Evolutionary conservation across 2,329 filamentous ascomycete species (phyloP), one percentile per base, ranked within the genome.

Genomic region (Geosmithia morbida): DNA sequence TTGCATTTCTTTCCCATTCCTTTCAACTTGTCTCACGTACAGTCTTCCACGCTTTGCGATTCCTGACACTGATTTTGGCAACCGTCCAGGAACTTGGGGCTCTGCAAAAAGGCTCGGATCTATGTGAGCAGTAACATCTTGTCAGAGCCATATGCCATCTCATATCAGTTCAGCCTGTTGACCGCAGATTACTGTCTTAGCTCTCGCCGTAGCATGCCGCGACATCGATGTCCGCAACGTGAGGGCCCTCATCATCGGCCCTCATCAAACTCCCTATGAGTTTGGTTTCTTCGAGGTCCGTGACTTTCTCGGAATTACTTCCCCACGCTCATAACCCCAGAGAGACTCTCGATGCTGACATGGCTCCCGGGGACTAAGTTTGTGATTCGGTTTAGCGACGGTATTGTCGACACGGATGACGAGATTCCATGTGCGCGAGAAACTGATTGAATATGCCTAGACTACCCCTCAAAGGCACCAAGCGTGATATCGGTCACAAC

Each of bases 221-320:
- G 92, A 97, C 64, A 75, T 81, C 55, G 88, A 98, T 63, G 86
- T 97, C 51, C 84, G 89, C 48, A 84, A 87, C 60, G 83, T 97
- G 45, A 84, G 81, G 60, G 87, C 89, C 45, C 65, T 97, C 52
- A 90, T 97, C 57, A 79, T 97, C 54, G 92, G 92, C 0, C 90
- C 92, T 20, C 87, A 90, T 53, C 89, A 92, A 56, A 94, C 89
- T 1, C 89, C 90, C 0, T 98, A 98, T 63, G 89, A 96, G 63
- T 96, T 94, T 59, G 92, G 92, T 2, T 96, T 96, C 67, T 97
- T 94, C 60, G 88, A 97, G 74, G 88, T 92, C 60, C 7, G 48
- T 55, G 14, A 16, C 40, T n/a, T 40, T 29, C 33, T 46, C 14
- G 16, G 17, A 3, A 18, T 11, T 4, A 16, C 17, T 17, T n/a